A percentile compares a stretch with the other conserved stretches of the same genome.
These are phyloP conservation scores for Pseudogymnoascus pannorum DNA, from an alignment of 2,329 filamentous ascomycete genomes.

Conservation along the genomic window DNA sequence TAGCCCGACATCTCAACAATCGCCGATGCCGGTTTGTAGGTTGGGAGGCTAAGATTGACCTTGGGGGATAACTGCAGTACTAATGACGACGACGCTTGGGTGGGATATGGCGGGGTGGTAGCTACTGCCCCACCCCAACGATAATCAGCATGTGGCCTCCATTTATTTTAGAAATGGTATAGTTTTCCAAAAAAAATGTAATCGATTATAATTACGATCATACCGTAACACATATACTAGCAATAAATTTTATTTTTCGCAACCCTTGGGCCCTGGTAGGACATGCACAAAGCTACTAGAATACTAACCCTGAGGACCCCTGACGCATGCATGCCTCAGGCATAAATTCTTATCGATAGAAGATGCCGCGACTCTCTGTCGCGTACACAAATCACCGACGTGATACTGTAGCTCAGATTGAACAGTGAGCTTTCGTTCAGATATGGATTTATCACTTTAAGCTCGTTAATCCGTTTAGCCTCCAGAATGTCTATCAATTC, in stretches of 20 bases:
- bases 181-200: background rate
- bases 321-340: background rate
- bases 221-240: background rate
- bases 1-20: background rate
- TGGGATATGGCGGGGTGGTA: background rate
- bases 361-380: background rate
- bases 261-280: background rate
- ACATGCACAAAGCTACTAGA: background rate
- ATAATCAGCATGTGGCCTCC: background rate
- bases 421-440: background rate
- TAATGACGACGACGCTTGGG: background rate
- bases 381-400: conserved; percentile 5
- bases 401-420: background rate
- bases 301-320: background rate
- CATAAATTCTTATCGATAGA: background rate
- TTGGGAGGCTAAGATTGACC: background rate
- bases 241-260: background rate
- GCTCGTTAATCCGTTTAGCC: background rate
- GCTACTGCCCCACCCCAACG: background rate
- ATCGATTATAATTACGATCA: background rate
- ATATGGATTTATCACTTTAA: conserved; percentile 3
- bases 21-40: background rate
- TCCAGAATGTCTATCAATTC: conserved; percentile 24
- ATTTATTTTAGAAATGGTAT: background rate
- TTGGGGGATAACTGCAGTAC: conserved; percentile 5